phyloP scores from a whole-genome alignment of 495 filamentous ascomycete species.

The Terfezia boudieri region DNA sequence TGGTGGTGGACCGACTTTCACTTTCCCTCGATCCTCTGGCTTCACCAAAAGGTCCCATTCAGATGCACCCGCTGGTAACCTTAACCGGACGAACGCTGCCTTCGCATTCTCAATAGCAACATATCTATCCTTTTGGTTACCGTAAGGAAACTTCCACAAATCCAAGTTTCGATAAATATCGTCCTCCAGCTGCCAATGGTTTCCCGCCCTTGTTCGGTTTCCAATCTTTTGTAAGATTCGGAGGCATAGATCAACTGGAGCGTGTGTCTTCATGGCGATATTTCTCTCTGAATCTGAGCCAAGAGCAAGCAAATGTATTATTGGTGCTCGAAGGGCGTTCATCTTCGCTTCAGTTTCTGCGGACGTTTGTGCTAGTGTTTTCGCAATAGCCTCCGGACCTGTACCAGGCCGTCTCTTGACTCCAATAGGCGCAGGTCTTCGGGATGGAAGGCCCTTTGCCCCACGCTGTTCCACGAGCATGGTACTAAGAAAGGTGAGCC shows the following conservation, averaged over 20 bases:
- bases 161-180: constrained; percentile 45
- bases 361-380: background rate
- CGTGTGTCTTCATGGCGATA: constrained; percentile 29
- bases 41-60: constrained; percentile 44
- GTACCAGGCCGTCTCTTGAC: no score
- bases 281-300: constrained; percentile 32
- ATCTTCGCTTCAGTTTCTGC: constrained; percentile 10
- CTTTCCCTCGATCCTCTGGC: constrained; percentile 42
- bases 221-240: constrained; percentile 26
- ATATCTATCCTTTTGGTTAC: constrained; percentile 34
- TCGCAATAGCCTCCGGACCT: no score
- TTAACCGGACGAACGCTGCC: constrained; percentile 45
- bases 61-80: constrained; percentile 36
- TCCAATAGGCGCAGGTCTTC: no score
- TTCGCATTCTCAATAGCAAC: constrained; percentile 44
- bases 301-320: constrained; percentile 38
- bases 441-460: background rate
- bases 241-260: constrained; percentile 30
- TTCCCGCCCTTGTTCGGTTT: constrained; percentile 25
- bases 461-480: background rate
- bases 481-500: background rate
- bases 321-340: constrained; percentile 27
- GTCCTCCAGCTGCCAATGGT: constrained; percentile 30
- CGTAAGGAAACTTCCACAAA: constrained; percentile 43
- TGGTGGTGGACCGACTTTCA: constrained; percentile 31